phyloP scores from a whole-genome alignment of 1,139 yeast genomes.

The Yamadazyma diospyri region DNA sequence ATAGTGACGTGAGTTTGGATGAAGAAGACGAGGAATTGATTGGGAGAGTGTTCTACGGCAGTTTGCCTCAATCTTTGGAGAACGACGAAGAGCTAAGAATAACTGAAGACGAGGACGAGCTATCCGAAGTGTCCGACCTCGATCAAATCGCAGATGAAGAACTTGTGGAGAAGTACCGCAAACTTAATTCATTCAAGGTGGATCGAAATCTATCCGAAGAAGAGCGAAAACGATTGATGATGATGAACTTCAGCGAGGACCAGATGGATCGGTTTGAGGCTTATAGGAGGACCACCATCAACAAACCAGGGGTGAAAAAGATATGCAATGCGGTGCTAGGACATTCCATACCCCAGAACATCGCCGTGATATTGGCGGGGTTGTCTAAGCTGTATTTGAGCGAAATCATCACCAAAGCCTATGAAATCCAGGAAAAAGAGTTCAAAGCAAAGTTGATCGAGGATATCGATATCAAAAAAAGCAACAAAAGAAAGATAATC shows the following conservation, averaged over 20 bases:
- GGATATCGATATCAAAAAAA: constrained; percentile 38
- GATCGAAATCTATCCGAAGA: constrained; percentile 31
- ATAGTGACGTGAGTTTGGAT: constrained; percentile 41
- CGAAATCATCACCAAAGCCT: constrained; percentile 79
- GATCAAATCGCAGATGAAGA: constrained; percentile 37
- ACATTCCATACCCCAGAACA: constrained; percentile 79
- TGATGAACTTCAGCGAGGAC: constrained; percentile 71
- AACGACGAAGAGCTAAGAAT: constrained; percentile 13
- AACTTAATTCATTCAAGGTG: constrained; percentile 21
- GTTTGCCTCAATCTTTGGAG: constrained; percentile 17
- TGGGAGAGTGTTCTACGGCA: constrained; percentile 41
- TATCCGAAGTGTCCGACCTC: constrained; percentile 18
- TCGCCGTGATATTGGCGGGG: constrained; percentile 82
- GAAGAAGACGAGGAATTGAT: constrained; percentile 48
- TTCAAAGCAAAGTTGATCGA: constrained; percentile 39
- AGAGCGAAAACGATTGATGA: constrained; percentile 61
- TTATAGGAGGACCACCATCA: constrained; percentile 78
- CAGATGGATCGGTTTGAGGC: constrained; percentile 89
- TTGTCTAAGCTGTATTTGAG: constrained; percentile 85
- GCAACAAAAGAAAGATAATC: constrained; percentile 26
- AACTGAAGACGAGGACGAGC: constrained; percentile 24
- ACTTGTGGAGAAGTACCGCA: constrained; percentile 29
- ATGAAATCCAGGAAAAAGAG: constrained; percentile 59
- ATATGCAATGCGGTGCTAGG: constrained; percentile 76
- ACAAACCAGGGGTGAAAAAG: constrained; percentile 75